phyloP scores from a whole-genome alignment of 306 rosid genomes.

The Trifolium fragiferum region DNA sequence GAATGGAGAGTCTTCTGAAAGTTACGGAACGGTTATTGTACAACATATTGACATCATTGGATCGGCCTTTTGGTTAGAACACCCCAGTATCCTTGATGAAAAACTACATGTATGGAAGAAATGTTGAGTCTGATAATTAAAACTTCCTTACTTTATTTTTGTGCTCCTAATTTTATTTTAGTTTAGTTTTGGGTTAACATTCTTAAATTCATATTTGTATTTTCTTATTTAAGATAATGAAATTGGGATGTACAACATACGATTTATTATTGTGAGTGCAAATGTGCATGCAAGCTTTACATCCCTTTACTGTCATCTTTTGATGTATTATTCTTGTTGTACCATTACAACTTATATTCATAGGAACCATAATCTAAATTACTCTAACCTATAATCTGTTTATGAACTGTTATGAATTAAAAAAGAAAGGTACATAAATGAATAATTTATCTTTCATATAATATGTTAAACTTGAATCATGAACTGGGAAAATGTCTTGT shows the following conservation, averaged over 20 bases:
- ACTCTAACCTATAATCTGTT: background rate
- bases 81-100: slow-evolving; percentile 59
- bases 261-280: background rate
- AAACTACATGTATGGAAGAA: slow-evolving; percentile 13
- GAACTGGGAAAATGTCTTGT: background rate
- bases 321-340: background rate
- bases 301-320: background rate
- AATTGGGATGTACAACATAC: background rate
- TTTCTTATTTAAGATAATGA: slow-evolving; percentile 2
- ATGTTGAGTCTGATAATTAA: slow-evolving; percentile 3
- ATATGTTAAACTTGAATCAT: background rate
- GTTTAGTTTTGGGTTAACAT: background rate
- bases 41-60: slow-evolving; percentile 67
- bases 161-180: slow-evolving; percentile 1
- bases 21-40: slow-evolving; percentile 48
- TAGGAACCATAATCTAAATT: background rate
- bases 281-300: background rate
- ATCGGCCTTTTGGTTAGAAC: slow-evolving; percentile 63
- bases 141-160: background rate
- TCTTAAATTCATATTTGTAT: slow-evolving; percentile 8
- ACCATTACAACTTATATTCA: background rate
- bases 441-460: too few species aligned
- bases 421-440: too few species aligned
- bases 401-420: background rate
- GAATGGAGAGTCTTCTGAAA: slow-evolving; percentile 38